A percentile compares a stretch with the other conserved stretches of the same genome.
phyloP scores from a whole-genome alignment of 2,329 filamentous ascomycete species.

The Penicillium sp. region DNA sequence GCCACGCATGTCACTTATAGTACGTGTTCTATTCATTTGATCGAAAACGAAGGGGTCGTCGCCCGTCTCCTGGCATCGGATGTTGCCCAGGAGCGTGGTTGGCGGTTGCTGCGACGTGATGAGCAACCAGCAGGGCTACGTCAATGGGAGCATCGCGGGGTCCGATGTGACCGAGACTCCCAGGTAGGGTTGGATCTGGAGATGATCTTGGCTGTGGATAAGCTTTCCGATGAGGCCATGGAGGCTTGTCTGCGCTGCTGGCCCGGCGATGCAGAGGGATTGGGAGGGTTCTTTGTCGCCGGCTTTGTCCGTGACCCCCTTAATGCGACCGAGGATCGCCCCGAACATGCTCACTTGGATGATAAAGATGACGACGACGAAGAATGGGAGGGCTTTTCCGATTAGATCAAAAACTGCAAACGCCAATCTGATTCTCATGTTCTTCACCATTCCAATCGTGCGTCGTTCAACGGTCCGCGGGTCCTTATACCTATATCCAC shows the following conservation, averaged over 20 bases:
- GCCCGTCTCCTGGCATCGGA: slow-evolving; percentile 65
- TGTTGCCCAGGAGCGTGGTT: slow-evolving; percentile 65
- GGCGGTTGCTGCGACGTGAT: slow-evolving; percentile 69
- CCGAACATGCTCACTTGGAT: background rate
- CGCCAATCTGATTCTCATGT: too few species aligned
- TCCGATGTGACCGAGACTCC: slow-evolving; percentile 41
- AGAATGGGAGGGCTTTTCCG: slow-evolving; percentile 47
- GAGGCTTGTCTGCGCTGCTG: slow-evolving; percentile 79
- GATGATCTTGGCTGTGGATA: slow-evolving; percentile 13
- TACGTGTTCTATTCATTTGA: slow-evolving; percentile 82
- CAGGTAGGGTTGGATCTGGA: slow-evolving; percentile 11
- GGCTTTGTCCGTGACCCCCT: slow-evolving; percentile 67
- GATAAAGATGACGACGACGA: slow-evolving; percentile 33
- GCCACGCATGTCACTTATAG: slow-evolving; percentile 82
- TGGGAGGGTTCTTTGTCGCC: slow-evolving; percentile 96
- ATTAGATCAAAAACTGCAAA: slow-evolving; percentile 24
- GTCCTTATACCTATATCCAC: too few species aligned
- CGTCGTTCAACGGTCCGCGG: too few species aligned
- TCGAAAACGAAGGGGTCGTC: slow-evolving; percentile 88
- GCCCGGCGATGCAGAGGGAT: slow-evolving; percentile 74
- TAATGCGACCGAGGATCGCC: slow-evolving; percentile 7
- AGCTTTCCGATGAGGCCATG: slow-evolving; percentile 49
- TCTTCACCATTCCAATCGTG: too few species aligned
- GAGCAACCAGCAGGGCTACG: slow-evolving; percentile 74
- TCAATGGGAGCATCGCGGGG: slow-evolving; percentile 69